Base-by-base conservation (phyloP, 257 asterid species). In the Rauvolfia tetraphylla region DNA sequence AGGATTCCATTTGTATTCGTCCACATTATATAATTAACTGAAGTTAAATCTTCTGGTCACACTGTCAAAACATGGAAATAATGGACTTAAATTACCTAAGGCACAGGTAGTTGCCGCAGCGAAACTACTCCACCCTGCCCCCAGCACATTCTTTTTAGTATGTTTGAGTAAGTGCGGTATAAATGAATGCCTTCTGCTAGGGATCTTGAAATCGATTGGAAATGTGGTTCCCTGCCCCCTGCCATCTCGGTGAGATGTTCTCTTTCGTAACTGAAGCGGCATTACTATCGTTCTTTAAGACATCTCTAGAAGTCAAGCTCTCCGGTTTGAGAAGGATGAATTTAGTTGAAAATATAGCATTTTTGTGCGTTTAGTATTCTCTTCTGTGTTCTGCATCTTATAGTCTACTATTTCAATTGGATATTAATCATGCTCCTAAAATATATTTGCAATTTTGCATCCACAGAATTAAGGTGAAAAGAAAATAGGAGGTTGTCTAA, bases 61-160 rank as follows among this genome's bases (percentile, higher is more conserved):
- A 39, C 68, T 14, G 73, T 54, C 46, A 72, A 39, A 78, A n/a
- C n/a, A 78, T 71, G 66, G 77, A 71, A 59, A 58, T n/a, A 39
- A 63, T 48, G 73, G 74, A 62, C 51, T 72, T 72, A 72, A 18
- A 36, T 72, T 72, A 25, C 81, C 68, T 75, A 17, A 75, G 77
- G 68, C 49, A 69, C 67, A 73, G 78, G 69, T 66, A 15, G 70
- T 73, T 79, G 71, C 62, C 51, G 63, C 53, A 65, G 72, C 44
- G 74, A 56, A 29, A 38, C 58, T 56, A 68, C 61, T 68, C n/a
- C n/a, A 29, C 49, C 44, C 61, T 7, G 1, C 71, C 75, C 68
- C 73, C 29, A 51, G 57, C 65, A 14, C 65, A 57, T 23, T 29
- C 41, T 61, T 68, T 22, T 25, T 57, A 36, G 54, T 18, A 36